Base-by-base conservation (phyloP, 1,284 basidiomycete species). In the Trichosporon inkin region DNA sequence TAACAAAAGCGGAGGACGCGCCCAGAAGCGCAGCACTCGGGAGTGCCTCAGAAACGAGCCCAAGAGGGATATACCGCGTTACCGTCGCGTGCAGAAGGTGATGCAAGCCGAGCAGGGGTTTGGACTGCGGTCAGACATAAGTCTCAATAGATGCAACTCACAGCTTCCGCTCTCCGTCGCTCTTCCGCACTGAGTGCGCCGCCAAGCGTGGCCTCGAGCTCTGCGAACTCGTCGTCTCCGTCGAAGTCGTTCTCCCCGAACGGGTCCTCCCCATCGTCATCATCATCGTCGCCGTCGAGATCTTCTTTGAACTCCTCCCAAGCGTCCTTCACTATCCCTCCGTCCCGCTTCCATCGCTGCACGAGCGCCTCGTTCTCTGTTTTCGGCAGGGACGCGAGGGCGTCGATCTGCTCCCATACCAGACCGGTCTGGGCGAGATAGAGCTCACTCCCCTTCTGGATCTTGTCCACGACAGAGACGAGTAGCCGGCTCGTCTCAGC, bases 241-340 rank as follows among this genome's bases (percentile, higher is more conserved):
- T 53, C 56, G 39, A 60, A 58, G 4, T 59, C 66, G 6, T 62
- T 64, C 10, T 62, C 62, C 17, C 66, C 66, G 32, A 49, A 49
- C 7, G 44, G 44, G 44, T 49, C 28, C 44, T 60, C 67, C 1
- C 61, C 68, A 6, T 52, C 65, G n/a, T 62, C 69, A 6, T 52
- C 65, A 14, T 62, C 69, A 6, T 57, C 59, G 13, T 58, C 59
- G 19, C 67, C 68, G 49, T 74, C 71, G 35, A 74, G 56, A 39
- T 70, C 65, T 56, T 73, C 74, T 65, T 72, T 72, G 62, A 72
- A 77, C 66, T 77, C 75, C 24, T 44, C 56, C 75, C 75, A 77
- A 16, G 74, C 75, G 53, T 77, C 75, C 34, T 66, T 68, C 34
- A 76, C 64, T 3, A 69, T 63, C 17, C 60, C 68, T 40, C 67